Percentiles rank a stretch among this genome's conserved stretches.
Conservation (phyloP, 495 filamentous ascomycete genomes). For the Sordaria brevicollis region DNA sequence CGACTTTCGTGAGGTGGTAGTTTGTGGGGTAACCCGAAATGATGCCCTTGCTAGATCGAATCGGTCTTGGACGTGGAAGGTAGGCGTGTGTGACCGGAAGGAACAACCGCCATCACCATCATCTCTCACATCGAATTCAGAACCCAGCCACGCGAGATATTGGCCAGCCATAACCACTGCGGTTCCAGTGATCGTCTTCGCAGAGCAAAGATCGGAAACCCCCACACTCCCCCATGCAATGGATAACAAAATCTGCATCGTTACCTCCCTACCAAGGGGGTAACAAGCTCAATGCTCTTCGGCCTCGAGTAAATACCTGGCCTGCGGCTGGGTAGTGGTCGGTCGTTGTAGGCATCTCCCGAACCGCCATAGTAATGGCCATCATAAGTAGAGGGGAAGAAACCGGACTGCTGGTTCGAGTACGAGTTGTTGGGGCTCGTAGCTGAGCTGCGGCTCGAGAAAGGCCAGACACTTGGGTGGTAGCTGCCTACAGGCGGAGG, state of each 20-base stretch:
- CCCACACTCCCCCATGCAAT: neutral
- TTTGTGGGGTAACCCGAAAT: neutral
- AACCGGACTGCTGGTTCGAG: slow-evolving; percentile 21
- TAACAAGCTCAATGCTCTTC: slow-evolving; percentile 42
- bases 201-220: neutral
- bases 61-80: neutral
- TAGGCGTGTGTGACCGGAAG: neutral
- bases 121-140: neutral
- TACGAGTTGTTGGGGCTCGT: slow-evolving; percentile 39
- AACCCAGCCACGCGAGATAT: neutral
- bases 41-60: neutral
- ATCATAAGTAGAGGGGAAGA: slow-evolving; percentile 39
- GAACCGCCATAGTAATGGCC: slow-evolving; percentile 24
- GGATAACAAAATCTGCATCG: neutral
- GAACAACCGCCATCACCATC: neutral
- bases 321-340: slow-evolving; percentile 33
- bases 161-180: neutral
- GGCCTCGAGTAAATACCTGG: slow-evolving; percentile 36
- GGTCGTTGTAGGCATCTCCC: slow-evolving; percentile 25
- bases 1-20: neutral
- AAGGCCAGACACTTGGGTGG: slow-evolving; percentile 32
- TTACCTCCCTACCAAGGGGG: slow-evolving; percentile 37
- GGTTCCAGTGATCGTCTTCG: neutral
- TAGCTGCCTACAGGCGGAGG: slow-evolving; percentile 18
- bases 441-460: slow-evolving; percentile 28